A percentile compares a stretch with the other conserved stretches of the same genome.
Conservation (phyloP, 208 protist species). For the Strigomonas culicis region DNA sequence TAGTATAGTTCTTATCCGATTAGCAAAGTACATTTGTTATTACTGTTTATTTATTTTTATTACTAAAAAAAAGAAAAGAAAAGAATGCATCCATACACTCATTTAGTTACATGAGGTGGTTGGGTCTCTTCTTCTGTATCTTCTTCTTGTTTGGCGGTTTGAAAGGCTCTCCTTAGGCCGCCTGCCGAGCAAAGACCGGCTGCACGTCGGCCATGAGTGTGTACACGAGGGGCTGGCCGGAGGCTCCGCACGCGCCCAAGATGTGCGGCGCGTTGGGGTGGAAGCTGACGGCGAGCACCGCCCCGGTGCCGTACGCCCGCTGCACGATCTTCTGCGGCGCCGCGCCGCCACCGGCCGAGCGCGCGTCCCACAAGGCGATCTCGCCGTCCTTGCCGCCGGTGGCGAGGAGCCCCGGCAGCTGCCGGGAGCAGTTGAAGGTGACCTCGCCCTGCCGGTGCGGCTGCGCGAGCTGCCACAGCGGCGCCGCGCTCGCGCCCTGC, state of each 20-base stretch:
- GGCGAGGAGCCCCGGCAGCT: constrained; percentile 74
- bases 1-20: too few species aligned
- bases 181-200: constrained; percentile 32
- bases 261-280: constrained; percentile 87
- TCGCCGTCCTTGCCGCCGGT: constrained; percentile 87
- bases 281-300: constrained; percentile 79
- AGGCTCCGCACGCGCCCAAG: constrained; percentile 71
- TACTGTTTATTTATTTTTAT: too few species aligned
- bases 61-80: too few species aligned
- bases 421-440: constrained; percentile 71
- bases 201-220: constrained; percentile 80
- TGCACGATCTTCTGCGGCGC: constrained; percentile 47
- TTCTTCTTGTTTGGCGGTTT: not conserved
- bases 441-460: constrained; percentile 62
- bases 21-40: too few species aligned
- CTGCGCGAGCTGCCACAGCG: constrained; percentile 48
- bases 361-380: constrained; percentile 86
- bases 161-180: not conserved
- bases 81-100: too few species aligned
- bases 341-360: constrained; percentile 5
- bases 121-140: not conserved
- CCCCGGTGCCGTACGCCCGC: constrained; percentile 76
- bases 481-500: not conserved
- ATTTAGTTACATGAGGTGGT: not conserved
- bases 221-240: constrained; percentile 88